Base-by-base conservation (phyloP, 306 rosid genomes). In the Malus sylvestris region DNA sequence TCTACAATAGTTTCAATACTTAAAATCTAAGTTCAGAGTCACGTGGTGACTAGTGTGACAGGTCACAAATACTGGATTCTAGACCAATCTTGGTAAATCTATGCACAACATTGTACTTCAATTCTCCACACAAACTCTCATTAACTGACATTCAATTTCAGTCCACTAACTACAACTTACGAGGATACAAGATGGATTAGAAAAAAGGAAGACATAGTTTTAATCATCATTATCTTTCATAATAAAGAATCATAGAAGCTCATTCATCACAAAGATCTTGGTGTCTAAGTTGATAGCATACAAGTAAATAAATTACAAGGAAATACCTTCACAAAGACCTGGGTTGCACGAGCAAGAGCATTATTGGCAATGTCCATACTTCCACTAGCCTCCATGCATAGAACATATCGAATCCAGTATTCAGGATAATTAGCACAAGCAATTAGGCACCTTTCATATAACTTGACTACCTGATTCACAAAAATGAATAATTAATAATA, bases 381-480 rank as follows among this genome's bases (percentile, higher is more conserved):
- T 72, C 81, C 87, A 83, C 85, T 86, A 67, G 86, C 84, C 81
- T 96, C 97, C 98, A 89, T 89, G 73, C 90, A 86, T 74, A 89
- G 78, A 75, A 89, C 85, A 86, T 92, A 96, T 25, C 99, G 90
- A 65, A 88, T 86, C 99, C 99, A 96, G 82, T 89, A 93, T 83
- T 96, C 99, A 0, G 99, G 96, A 81, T 96, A 96, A 86, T 96
- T 93, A 71, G 99, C 99, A 80, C 99, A 93, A 5, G 99, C 99
- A 68, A 96, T 87, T 53, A 96, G 93, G 83, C 99, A 93, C 79
- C 99, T 88, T 84, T 96, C 99, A 58, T 93, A 96, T 81, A 96
- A 80, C 90, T 96, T 96, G 73, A 96, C 96, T 76, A 93, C 96
- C 99, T 96, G 87, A 73, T 79, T 77, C 81, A 76, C 71, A 71